Percentiles rank a stretch among this genome's conserved stretches.
Conservation (phyloP, 768 basidiomycete genomes). For the Fistulinella prunicolor region DNA sequence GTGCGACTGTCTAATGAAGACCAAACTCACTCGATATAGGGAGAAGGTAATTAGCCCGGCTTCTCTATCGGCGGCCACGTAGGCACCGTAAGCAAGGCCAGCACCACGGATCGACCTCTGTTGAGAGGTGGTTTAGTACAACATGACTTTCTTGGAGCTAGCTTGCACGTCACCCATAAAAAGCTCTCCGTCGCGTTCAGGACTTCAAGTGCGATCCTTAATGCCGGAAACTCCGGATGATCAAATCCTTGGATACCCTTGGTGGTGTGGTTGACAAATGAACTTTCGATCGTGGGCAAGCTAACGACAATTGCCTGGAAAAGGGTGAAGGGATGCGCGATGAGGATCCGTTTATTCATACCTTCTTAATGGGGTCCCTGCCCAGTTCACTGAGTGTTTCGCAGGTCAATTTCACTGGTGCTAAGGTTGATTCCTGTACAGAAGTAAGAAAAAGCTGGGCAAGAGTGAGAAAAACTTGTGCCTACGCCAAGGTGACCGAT, state of each 20-base stretch:
- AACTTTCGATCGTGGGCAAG: constrained; percentile 92
- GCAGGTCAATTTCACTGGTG: constrained; percentile 61
- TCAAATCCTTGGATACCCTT: constrained; percentile 78
- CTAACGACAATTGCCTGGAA: constrained; percentile 78
- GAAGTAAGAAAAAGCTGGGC: constrained; percentile 2
- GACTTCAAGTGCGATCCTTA: constrained; percentile 80
- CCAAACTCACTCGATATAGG: constrained; percentile 65
- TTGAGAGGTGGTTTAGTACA: constrained; percentile 10
- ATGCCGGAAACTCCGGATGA: constrained; percentile 81
- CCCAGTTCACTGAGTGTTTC: constrained; percentile 78
- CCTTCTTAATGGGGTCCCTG: constrained; percentile 67
- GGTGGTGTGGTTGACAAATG: constrained; percentile 74
- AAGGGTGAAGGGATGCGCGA: neutral
- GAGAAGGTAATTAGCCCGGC: constrained; percentile 72
- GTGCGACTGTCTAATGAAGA: neutral
- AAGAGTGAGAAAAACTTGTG: constrained; percentile 29
- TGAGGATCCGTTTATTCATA: constrained; percentile 26
- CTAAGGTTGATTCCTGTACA: constrained; percentile 49
- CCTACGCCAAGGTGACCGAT: constrained; percentile 60
- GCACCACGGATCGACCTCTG: constrained; percentile 89
- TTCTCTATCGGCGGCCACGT: constrained; percentile 70
- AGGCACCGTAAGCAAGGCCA: constrained; percentile 93
- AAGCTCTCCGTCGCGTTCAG: constrained; percentile 93
- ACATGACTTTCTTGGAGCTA: neutral
- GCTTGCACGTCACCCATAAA: constrained; percentile 66